Evolutionary conservation across 768 basidiomycete genomes (phyloP).

Genomic region (Tricholoma bakamatsutake): DNA sequence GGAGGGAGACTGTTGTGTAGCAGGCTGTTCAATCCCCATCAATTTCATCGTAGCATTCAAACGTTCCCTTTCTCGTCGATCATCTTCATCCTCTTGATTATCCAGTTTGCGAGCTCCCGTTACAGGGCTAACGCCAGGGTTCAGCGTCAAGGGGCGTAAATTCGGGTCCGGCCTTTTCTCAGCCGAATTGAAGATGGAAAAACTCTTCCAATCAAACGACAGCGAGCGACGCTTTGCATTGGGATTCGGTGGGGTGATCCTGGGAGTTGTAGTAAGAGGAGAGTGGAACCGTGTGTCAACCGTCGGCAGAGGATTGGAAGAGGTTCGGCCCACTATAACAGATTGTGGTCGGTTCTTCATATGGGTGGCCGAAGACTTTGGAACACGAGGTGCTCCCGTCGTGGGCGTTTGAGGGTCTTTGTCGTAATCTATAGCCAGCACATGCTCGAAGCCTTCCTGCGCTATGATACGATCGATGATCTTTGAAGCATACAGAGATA

Average conservation of each 20-base stretch:
- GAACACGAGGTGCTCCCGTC: slow-evolving; percentile 27
- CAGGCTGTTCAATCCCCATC: slow-evolving; percentile 81
- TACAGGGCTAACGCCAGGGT: slow-evolving; percentile 51
- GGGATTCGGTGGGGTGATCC: slow-evolving; percentile 19
- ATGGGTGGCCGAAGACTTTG: slow-evolving; percentile 23
- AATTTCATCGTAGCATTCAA: slow-evolving; percentile 89
- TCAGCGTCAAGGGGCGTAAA: slow-evolving; percentile 69
- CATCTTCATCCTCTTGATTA: slow-evolving; percentile 89
- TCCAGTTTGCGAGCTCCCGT: slow-evolving; percentile 75
- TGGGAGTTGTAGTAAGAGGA: slow-evolving; percentile 16
- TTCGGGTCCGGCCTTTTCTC: slow-evolving; percentile 62
- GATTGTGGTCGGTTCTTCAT: slow-evolving; percentile 60
- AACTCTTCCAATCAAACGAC: slow-evolving; percentile 79
- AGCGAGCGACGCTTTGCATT: slow-evolving; percentile 66
- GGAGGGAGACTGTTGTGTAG: slow-evolving; percentile 32
- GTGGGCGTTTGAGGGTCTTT: slow-evolving; percentile 34
- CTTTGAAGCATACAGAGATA: slow-evolving; percentile 93
- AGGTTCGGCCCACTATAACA: slow-evolving; percentile 41
- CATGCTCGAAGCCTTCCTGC: slow-evolving; percentile 95
- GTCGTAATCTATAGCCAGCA: slow-evolving; percentile 90
- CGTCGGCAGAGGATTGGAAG: slow-evolving; percentile 28
- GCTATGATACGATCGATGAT: slow-evolving; percentile 97
- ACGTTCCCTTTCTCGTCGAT: slow-evolving; percentile 79
- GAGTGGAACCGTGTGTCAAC: slow-evolving; percentile 19
- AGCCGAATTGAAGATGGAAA: slow-evolving; percentile 60